Conservation (phyloP, 805 yeast genomes). For the Nematodospora valgi region DNA sequence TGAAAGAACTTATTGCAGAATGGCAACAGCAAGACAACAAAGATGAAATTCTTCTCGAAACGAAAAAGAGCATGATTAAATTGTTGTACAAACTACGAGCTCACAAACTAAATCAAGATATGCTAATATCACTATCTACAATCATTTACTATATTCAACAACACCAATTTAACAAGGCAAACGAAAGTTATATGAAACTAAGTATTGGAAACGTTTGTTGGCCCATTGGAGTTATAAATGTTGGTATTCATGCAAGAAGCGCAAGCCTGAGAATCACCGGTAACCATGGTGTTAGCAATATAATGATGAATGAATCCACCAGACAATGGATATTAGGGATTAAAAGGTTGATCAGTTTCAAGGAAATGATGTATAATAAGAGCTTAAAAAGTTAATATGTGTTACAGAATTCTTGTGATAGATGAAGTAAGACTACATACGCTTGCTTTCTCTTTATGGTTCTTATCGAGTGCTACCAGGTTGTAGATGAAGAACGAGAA, state of each 20-base stretch:
- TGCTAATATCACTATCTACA: conserved; percentile 55
- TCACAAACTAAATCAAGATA: conserved; percentile 38
- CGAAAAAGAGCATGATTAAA: conserved; percentile 47
- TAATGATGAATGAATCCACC: conserved; percentile 75
- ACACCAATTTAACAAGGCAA: conserved; percentile 48
- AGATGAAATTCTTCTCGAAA: conserved; percentile 23
- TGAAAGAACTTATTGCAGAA: conserved; percentile 40
- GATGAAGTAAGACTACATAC: neutral
- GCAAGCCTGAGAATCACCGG: conserved; percentile 58
- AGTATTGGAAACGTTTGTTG: conserved; percentile 88
- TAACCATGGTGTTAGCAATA: conserved; percentile 51
- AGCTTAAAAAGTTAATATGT: conserved; percentile 20
- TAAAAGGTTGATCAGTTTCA: conserved; percentile 66
- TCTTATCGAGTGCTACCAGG: no score
- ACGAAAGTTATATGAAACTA: conserved; percentile 66
- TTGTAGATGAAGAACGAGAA: no score
- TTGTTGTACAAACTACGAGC: conserved; percentile 42
- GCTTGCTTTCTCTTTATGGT: neutral
- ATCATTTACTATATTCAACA: conserved; percentile 60
- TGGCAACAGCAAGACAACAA: conserved; percentile 27
- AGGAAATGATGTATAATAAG: conserved; percentile 10
- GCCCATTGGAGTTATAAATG: conserved; percentile 83
- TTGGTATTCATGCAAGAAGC: conserved; percentile 76
- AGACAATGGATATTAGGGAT: conserved; percentile 73
- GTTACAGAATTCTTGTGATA: no score